Percentiles rank a stretch among this genome's conserved stretches.
Evolutionary conservation across 2,329 filamentous ascomycete species (phyloP).

Genomic region (Colletotrichum chrysophilum): DNA sequence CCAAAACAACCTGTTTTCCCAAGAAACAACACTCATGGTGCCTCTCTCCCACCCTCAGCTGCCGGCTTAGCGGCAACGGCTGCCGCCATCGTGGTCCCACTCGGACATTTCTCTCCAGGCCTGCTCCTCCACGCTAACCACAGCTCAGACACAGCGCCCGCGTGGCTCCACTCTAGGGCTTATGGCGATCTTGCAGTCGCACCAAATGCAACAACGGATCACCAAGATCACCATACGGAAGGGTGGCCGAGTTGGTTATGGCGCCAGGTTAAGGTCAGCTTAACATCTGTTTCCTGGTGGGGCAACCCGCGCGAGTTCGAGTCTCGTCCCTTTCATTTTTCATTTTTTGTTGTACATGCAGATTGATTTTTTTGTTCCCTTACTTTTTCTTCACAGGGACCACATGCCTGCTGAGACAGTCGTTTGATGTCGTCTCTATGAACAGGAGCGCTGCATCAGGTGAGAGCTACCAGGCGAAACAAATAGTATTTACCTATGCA

Average conservation of each 20-base stretch:
- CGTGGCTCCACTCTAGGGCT: not conserved
- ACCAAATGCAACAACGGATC: rapidly evolving
- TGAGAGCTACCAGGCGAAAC: too few species aligned
- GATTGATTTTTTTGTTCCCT: not conserved
- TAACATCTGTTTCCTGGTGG: conserved; percentile 22
- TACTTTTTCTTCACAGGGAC: not conserved
- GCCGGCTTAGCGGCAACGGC: not conserved
- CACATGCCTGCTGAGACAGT: not conserved
- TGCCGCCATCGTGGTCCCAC: not conserved
- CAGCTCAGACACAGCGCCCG: not conserved
- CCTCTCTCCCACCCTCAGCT: not conserved
- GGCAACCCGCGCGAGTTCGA: conserved; percentile 23
- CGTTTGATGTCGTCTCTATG: too few species aligned
- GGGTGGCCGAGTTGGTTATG: conserved; percentile 23
- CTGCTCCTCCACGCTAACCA: not conserved
- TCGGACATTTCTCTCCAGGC: not conserved
- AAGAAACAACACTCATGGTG: not conserved
- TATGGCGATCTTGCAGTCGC: not conserved
- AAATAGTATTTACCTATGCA: too few species aligned
- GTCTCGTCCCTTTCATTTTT: conserved; percentile 22
- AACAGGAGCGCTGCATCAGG: too few species aligned
- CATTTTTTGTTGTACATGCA: not conserved
- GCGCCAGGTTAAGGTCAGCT: conserved; percentile 22
- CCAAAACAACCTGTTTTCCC: not conserved
- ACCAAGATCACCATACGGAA: not conserved